Evolutionary conservation across 352 stramenopile genomes (phyloP).

Genomic region (Globisporangium cylindrosporum): DNA sequence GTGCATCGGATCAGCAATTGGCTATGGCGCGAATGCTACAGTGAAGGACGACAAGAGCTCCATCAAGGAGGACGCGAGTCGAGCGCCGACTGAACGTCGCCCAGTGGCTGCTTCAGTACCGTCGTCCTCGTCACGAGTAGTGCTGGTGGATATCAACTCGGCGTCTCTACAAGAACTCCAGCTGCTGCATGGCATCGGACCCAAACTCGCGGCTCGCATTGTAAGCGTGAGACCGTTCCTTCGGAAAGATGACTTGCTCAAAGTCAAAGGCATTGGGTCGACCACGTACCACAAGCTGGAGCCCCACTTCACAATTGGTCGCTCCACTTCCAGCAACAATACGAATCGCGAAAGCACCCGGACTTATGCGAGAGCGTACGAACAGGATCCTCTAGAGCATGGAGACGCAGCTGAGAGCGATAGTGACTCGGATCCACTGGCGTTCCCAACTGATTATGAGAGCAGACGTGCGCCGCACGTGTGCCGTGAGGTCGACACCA

Average conservation of each 20-base stretch:
- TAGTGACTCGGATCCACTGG: neutral
- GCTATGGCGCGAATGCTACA: neutral
- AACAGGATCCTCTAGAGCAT: neutral
- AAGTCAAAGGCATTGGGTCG: slow-evolving; percentile 42
- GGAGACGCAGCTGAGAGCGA: neutral
- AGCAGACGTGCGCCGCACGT: slow-evolving; percentile 11
- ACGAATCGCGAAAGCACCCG: neutral
- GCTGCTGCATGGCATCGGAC: slow-evolving; percentile 40
- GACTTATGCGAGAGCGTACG: neutral
- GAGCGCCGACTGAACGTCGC: neutral
- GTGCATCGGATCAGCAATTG: neutral
- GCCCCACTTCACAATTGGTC: slow-evolving; percentile 12
- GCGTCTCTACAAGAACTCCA: slow-evolving; percentile 36
- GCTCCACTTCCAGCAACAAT: neutral
- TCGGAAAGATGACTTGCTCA: slow-evolving; percentile 45
- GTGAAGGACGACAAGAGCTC: neutral
- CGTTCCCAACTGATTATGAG: neutral
- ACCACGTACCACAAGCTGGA: slow-evolving; percentile 43
- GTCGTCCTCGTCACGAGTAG: neutral
- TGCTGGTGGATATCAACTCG: neutral
- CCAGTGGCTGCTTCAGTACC: neutral
- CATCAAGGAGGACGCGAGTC: neutral
- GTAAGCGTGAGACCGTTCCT: slow-evolving; percentile 42
- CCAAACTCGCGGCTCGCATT: slow-evolving; percentile 39
- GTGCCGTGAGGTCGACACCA: slow-evolving; percentile 31